Base-by-base conservation (phyloP, 495 filamentous ascomycete genomes). In the Darksidea phi region DNA sequence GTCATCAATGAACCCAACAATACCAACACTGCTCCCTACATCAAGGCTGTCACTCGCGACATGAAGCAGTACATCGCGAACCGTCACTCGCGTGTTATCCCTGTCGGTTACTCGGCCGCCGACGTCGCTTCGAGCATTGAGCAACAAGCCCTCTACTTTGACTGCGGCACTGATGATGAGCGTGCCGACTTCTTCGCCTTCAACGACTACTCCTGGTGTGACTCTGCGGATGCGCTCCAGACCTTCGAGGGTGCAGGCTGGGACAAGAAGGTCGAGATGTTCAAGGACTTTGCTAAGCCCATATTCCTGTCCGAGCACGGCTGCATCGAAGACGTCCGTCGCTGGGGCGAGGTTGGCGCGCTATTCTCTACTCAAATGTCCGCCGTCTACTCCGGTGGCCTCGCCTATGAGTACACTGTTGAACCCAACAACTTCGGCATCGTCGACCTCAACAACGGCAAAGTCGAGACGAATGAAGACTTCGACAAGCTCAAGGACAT, bases 191-290 rank as follows among this genome's bases (percentile, higher is more conserved):
- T 97, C 79, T 96, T 96, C 74, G 92, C 90, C 54, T 95, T 96
- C 79, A 97, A 97, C 76, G 93, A 96, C 77, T 97, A 97, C 78
- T 96, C 91, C 50, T 97, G 92, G 92, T 97, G 93, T 70, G 87
- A 91, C 66, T 82, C 82, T 49, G 89, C 90, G 20, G 41, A 43
- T 20, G 15, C 3, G 15, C 41, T 43, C 15, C 41, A 43, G 41
- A 84, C 88, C 55, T 96, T 90, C 77, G 71, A 71, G 23, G 78
- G 74, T 51, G 88, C 91, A 42, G 90, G 90, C 64, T 97, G 91
- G 91, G 80, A 89, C 70, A 77, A 89, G 73, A 96, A 96, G 82
- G 93, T 96, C 60, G 82, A 89, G 78, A 88, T 85, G 73, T 96
- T 93, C 79, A 86, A 84, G 64, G 86, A 87, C 68, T 97, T 95